Conservation (phyloP, 2,329 filamentous ascomycete genomes). For the Thelonectria rubi region DNA sequence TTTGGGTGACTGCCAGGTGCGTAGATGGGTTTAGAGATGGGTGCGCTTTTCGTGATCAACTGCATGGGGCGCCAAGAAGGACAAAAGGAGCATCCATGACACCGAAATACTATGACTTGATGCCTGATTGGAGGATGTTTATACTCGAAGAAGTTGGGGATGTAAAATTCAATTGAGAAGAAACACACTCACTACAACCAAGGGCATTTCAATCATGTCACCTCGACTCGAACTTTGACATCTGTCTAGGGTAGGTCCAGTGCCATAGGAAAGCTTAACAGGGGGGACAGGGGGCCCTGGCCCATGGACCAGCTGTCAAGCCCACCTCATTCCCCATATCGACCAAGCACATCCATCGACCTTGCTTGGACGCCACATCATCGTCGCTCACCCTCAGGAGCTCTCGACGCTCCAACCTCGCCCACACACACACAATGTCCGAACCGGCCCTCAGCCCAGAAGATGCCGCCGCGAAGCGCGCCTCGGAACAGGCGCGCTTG, state of each 20-base stretch:
- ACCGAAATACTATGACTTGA: too few relatives aligned
- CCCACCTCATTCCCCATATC: slow-evolving; percentile 5
- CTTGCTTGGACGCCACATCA: slow-evolving; percentile 13
- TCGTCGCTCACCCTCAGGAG: background rate
- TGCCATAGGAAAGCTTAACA: too few relatives aligned
- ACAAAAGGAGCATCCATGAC: too few relatives aligned
- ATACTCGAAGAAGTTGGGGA: too few relatives aligned
- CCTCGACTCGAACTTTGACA: background rate
- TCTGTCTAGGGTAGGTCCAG: slow-evolving; percentile 12
- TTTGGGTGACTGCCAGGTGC: background rate
- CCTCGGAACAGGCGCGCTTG: slow-evolving; percentile 73
- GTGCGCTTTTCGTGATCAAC: too few relatives aligned
- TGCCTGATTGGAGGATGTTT: background rate
- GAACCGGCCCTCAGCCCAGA: slow-evolving; percentile 47
- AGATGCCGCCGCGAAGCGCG: slow-evolving; percentile 61
- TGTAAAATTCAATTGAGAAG: too few relatives aligned
- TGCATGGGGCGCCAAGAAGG: too few relatives aligned
- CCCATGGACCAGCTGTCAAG: slow-evolving; percentile 22
- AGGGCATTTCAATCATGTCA: too few relatives aligned
- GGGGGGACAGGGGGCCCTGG: background rate
- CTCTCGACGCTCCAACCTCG: background rate
- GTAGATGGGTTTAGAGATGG: background rate
- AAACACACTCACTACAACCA: too few relatives aligned
- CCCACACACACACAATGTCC: slow-evolving; percentile 46
- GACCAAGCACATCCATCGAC: background rate